phyloP scores from a whole-genome alignment of 2,329 filamentous ascomycete genomes.

The Davidsoniella neocaledoniae region DNA sequence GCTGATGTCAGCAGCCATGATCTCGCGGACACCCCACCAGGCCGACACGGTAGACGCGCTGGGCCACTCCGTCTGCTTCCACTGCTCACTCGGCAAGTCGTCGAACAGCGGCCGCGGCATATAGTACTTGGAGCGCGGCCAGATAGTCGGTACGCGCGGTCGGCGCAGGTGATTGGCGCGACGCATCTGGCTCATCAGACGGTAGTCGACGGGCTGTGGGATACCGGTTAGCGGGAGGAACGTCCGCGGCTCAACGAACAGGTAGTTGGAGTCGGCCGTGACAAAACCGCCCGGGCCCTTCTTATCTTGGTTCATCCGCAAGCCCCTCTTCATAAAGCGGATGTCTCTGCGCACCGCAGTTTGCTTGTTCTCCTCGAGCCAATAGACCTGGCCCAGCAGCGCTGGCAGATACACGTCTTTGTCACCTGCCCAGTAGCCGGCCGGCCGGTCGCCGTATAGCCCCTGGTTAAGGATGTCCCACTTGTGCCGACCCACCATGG shows the following conservation, averaged over 20 bases:
- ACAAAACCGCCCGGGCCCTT: neutral
- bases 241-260: neutral
- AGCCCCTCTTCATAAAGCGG: too few relatives aligned
- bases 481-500: too few relatives aligned
- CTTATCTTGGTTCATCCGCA: neutral
- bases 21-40: slow-evolving; percentile 16
- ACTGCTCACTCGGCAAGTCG: neutral
- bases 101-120: neutral
- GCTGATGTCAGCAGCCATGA: slow-evolving; percentile 17
- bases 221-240: neutral
- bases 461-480: too few relatives aligned
- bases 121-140: slow-evolving; percentile 5
- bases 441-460: too few relatives aligned
- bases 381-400: too few relatives aligned
- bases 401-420: too few relatives aligned
- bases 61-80: neutral
- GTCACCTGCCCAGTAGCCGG: too few relatives aligned
- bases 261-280: neutral
- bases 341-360: too few relatives aligned
- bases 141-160: neutral
- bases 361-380: too few relatives aligned
- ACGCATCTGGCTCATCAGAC: neutral
- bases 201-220: slow-evolving; percentile 2
- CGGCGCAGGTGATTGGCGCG: slow-evolving; percentile 1
- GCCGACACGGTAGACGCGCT: neutral